A percentile compares a stretch with the other conserved stretches of the same genome.
These are phyloP conservation scores for Polychaeton citri DNA, from an alignment of 2,329 filamentous ascomycete species.

Conservation along the genomic window DNA sequence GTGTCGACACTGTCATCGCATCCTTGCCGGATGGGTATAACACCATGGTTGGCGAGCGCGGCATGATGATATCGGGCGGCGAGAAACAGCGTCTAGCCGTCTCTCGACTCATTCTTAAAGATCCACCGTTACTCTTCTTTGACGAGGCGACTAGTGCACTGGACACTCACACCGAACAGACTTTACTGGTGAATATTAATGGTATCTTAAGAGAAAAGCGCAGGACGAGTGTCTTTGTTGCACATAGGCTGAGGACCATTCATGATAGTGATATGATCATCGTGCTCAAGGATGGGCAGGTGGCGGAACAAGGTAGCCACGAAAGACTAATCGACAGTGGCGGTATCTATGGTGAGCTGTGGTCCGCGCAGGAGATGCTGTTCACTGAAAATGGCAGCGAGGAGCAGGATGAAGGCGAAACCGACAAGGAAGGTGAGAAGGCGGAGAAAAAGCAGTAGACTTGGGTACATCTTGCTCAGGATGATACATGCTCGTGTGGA, in stretches of 20 bases:
- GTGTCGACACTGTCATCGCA: conserved; percentile 70
- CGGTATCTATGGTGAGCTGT: conserved; percentile 77
- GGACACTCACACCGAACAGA: conserved; percentile 87
- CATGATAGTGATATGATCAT: conserved; percentile 88
- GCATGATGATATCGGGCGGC: conserved; percentile 89
- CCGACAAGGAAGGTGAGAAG: neutral
- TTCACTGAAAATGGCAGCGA: conserved; percentile 19
- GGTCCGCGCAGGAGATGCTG: conserved; percentile 46
- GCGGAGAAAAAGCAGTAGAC: neutral
- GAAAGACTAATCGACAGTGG: conserved; percentile 64
- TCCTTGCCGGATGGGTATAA: conserved; percentile 70
- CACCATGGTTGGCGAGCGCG: conserved; percentile 84
- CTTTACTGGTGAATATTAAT: conserved; percentile 83
- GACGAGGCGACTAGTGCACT: conserved; percentile 88
- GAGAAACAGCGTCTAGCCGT: conserved; percentile 88
- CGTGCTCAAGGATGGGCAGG: conserved; percentile 67
- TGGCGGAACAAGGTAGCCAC: conserved; percentile 86
- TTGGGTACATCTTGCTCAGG: no score
- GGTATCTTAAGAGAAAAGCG: conserved; percentile 77
- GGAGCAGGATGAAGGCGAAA: conserved; percentile 1
- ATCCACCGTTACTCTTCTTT: conserved; percentile 83
- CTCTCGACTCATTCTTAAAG: conserved; percentile 71
- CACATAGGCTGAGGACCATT: conserved; percentile 83
- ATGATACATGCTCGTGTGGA: no score
- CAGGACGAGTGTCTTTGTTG: conserved; percentile 87